These are phyloP conservation scores for Magnaporthiopsis incrustans DNA, from an alignment of 2,329 filamentous ascomycete genomes.

Conservation along the genomic window DNA sequence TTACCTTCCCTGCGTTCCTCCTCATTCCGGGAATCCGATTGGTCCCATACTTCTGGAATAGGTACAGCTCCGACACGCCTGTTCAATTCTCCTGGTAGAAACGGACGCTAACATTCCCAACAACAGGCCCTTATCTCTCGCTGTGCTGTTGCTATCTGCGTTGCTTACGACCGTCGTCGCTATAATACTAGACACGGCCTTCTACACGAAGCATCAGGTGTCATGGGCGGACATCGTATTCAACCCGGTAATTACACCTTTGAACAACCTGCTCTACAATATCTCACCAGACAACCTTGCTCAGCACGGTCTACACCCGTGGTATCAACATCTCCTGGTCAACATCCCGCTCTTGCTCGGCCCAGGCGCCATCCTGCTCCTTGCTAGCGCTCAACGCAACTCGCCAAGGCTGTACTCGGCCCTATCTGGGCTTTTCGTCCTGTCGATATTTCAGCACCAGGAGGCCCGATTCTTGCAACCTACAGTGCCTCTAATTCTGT, in stretches of 20 bases:
- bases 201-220: constrained; percentile 61
- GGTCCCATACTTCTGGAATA: constrained; percentile 76
- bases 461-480: constrained; percentile 73
- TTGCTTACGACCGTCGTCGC: constrained; percentile 63
- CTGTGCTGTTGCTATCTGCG: constrained; percentile 57
- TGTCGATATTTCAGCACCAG: constrained; percentile 71
- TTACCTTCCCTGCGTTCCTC: constrained; percentile 92
- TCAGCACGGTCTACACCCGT: constrained; percentile 68
- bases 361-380: constrained; percentile 55
- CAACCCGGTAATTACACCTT: constrained; percentile 63
- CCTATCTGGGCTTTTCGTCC: constrained; percentile 59
- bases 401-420: constrained; percentile 64
- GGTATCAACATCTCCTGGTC: constrained; percentile 66
- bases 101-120: constrained; percentile 12
- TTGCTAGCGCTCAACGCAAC: constrained; percentile 43
- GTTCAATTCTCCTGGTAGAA: constrained; percentile 7
- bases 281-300: constrained; percentile 61
- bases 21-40: constrained; percentile 75
- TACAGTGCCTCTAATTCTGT: constrained; percentile 67
- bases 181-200: constrained; percentile 75
- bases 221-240: constrained; percentile 56
- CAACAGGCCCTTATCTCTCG: constrained; percentile 48
- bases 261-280: constrained; percentile 75
- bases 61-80: constrained; percentile 35
- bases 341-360: constrained; percentile 68